Conservation (phyloP, 441 rosid genomes). For the Euphorbia corollata region DNA sequence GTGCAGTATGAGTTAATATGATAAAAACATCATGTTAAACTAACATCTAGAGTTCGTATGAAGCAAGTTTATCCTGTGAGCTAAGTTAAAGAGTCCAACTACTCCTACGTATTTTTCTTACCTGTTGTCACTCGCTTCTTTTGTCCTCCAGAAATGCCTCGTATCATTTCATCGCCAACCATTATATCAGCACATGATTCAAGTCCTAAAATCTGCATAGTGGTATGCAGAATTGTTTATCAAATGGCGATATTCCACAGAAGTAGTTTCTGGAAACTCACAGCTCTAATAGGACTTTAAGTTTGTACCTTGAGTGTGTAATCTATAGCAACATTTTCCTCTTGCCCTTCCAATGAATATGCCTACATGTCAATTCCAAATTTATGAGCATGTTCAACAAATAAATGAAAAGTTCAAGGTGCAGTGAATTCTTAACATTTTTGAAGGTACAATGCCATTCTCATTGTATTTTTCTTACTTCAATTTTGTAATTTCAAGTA, state of each 20-base stretch:
- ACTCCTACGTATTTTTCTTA: background rate
- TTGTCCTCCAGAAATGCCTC: conserved; percentile 66
- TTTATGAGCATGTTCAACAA: background rate
- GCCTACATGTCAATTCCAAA: conserved; percentile 32
- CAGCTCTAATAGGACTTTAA: background rate
- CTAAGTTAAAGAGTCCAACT: background rate
- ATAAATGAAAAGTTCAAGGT: background rate
- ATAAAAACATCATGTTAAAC: no score
- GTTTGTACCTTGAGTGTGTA: conserved; percentile 48
- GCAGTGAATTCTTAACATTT: background rate
- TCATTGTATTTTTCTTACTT: background rate
- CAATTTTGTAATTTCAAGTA: background rate
- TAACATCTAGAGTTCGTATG: no score
- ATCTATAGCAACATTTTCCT: conserved; percentile 40
- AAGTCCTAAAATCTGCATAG: conserved; percentile 49
- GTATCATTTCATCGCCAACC: conserved; percentile 57
- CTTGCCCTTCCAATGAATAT: conserved; percentile 49
- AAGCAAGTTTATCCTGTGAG: background rate
- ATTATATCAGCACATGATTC: conserved; percentile 50
- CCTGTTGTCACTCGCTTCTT: conserved; percentile 60
- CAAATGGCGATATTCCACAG: no score
- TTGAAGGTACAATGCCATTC: background rate
- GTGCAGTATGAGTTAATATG: no score
- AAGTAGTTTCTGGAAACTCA: background rate
- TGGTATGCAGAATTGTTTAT: background rate